Base-by-base conservation (phyloP, 2,329 filamentous ascomycete genomes). In the Colletotrichum limetticola region DNA sequence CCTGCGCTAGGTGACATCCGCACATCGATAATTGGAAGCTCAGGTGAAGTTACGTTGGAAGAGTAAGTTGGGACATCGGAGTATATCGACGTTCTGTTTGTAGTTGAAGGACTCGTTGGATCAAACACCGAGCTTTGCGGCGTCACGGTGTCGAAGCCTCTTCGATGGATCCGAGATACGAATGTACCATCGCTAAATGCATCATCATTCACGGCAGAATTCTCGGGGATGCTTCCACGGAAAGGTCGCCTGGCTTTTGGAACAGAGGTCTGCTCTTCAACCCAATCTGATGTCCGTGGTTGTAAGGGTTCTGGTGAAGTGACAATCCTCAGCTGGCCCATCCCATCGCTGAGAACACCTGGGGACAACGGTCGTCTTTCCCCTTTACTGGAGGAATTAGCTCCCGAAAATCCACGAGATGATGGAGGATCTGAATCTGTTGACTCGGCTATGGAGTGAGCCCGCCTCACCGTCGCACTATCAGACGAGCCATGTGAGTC, bases 21-120 rank as follows among this genome's bases (percentile, higher is more conserved):
- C 6, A 56, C 30, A 26, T 74, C 72, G 19, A 57, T 70, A 3
- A 28, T 62, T 2, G 60, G 60, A 12, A 49, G 22, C 11, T 46
- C 60, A 5, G 52, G 46, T 1, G 61, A 72, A 2, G 49, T 30
- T 1, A 58, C 65, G 3, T 42, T 61, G 3, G 72, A 59, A 6
- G 61, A 69, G 8, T 60, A 19, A 28, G 35, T 59, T 8, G 62
- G 57, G 1, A 66, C 56, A 6, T 74, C 71, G 0, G 73, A 75
- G 62, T 73, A 71, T 1, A 71, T 42, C 1, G 73, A 75, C 1
- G 70, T 74, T 28, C 66, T 64, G 37, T 71, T 70, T 12, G 73
- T 74, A 3, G 63, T 71, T 9, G 73, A 66, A 8, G 73, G 70
- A 11, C 73, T 75, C 14, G 46, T 71, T 3, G 61, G 30, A 24